These are phyloP conservation scores for Entoloma clypeatum DNA, from an alignment of 1,284 basidiomycete genomes.

Conservation along the genomic window DNA sequence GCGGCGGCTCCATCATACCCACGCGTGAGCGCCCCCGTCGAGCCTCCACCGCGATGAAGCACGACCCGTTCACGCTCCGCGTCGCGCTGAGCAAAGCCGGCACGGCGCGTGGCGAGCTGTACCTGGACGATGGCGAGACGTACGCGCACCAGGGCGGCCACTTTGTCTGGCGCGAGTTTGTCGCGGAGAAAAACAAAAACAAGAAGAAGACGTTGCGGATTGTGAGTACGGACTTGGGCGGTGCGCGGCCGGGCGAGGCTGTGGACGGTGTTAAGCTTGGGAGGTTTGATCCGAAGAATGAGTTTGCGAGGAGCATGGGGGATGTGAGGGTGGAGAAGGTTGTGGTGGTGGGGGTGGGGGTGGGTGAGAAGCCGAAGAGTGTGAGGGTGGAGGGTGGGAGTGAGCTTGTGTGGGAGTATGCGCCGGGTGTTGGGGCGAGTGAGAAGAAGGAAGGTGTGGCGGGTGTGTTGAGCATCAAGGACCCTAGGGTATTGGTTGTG, in stretches of 20 bases:
- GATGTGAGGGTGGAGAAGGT: conserved; percentile 79
- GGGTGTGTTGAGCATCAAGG: conserved; percentile 72
- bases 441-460: conserved; percentile 58
- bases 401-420: conserved; percentile 57
- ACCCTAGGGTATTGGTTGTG: conserved; percentile 65
- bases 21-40: conserved; percentile 86
- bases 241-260: conserved; percentile 39
- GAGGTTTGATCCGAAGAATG: conserved; percentile 55
- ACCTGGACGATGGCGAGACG: conserved; percentile 92
- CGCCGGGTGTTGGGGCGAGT: conserved; percentile 43
- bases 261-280: conserved; percentile 49
- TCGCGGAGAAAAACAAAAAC: conserved; percentile 48
- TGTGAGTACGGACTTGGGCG: conserved; percentile 53
- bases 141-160: conserved; percentile 78
- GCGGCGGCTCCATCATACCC: conserved; percentile 89
- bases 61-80: conserved; percentile 91
- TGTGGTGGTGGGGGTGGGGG: conserved; percentile 77
- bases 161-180: conserved; percentile 79
- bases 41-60: conserved; percentile 83
- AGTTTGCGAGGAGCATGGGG: conserved; percentile 62
- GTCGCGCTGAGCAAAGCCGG: conserved; percentile 73
- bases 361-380: conserved; percentile 56
- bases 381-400: conserved; percentile 54
- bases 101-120: conserved; percentile 79
- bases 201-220: conserved; percentile 44